Evolutionary conservation across 345 rosid genomes (phyloP).

Genomic region (Crucihimalaya himalaica): DNA sequence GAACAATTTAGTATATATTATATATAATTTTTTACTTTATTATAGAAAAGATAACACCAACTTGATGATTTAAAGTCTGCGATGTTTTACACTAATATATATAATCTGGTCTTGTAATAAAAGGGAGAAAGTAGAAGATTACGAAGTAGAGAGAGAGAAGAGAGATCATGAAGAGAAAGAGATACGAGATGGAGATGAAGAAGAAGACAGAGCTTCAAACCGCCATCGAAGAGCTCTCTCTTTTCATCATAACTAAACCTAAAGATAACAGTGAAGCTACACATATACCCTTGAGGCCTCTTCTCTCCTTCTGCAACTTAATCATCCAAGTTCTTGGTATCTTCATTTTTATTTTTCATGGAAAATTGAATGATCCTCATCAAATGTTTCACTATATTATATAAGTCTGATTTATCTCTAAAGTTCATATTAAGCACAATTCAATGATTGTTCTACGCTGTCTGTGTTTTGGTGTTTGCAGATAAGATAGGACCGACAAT

Average conservation of each 20-base stretch:
- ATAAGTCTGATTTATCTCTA: not conserved
- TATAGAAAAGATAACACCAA: constrained; percentile 24
- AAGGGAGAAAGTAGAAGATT: not conserved
- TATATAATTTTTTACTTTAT: not conserved
- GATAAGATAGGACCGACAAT: constrained; percentile 98
- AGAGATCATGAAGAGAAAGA: constrained; percentile 66
- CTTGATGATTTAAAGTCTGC: constrained; percentile 33
- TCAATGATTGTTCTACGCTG: constrained; percentile 11
- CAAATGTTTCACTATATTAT: not conserved
- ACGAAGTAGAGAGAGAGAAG: not conserved
- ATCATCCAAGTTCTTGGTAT: constrained; percentile 90
- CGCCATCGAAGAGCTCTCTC: constrained; percentile 80
- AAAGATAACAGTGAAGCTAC: constrained; percentile 40
- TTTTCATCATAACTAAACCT: constrained; percentile 45
- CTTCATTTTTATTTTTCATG: constrained; percentile 3
- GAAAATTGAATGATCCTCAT: not conserved
- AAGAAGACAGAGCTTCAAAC: constrained; percentile 60
- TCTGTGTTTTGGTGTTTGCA: constrained; percentile 43
- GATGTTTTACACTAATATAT: constrained; percentile 6
- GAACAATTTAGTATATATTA: too few relatives aligned
- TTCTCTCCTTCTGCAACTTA: constrained; percentile 64
- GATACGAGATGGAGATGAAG: constrained; percentile 57
- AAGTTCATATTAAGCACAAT: constrained; percentile 1
- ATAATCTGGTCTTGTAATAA: not conserved
- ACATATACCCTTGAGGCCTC: constrained; percentile 61